These are phyloP conservation scores for Pseudocercospora eumusae DNA, from an alignment of 2,329 filamentous ascomycete species.

Conservation along the genomic window DNA sequence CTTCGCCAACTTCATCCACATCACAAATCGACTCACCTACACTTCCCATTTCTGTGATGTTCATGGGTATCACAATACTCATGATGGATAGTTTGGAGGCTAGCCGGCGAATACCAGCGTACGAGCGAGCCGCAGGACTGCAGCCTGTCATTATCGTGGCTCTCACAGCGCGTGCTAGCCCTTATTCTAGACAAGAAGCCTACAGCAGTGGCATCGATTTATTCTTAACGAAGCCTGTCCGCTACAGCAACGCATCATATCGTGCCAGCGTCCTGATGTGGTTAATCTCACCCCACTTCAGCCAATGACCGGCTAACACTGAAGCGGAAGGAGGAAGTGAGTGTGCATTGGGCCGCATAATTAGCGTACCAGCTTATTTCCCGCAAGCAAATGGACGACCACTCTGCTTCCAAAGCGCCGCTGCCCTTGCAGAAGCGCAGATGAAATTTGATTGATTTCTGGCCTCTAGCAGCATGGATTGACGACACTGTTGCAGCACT, in stretches of 20 bases:
- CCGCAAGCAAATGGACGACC: neutral
- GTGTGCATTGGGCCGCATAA: neutral
- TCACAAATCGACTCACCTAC: neutral
- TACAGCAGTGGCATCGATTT: slow-evolving; percentile 35
- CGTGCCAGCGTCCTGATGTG: neutral
- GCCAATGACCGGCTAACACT: neutral
- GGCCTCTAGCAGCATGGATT: neutral
- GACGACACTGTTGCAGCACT: neutral
- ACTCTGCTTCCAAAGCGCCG: neutral
- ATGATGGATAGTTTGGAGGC: slow-evolving; percentile 41
- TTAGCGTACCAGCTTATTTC: neutral
- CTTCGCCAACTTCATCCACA: neutral
- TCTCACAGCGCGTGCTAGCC: slow-evolving; percentile 34
- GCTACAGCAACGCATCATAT: slow-evolving; percentile 10
- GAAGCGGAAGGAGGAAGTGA: slow-evolving; percentile 6
- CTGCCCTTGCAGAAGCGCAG: slow-evolving; percentile 3
- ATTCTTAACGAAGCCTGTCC: slow-evolving; percentile 37
- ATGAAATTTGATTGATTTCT: neutral
- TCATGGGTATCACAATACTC: slow-evolving; percentile 49
- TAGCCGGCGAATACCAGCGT: slow-evolving; percentile 32
- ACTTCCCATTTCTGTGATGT: slow-evolving; percentile 39
- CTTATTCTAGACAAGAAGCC: slow-evolving; percentile 33
- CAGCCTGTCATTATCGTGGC: slow-evolving; percentile 33
- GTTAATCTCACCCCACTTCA: neutral
- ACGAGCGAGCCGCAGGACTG: slow-evolving; percentile 28